Percentiles rank a stretch among this genome's conserved stretches.
phyloP scores from a whole-genome alignment of 1,139 yeast genomes.

The Geotrichum citri-aurantii region DNA sequence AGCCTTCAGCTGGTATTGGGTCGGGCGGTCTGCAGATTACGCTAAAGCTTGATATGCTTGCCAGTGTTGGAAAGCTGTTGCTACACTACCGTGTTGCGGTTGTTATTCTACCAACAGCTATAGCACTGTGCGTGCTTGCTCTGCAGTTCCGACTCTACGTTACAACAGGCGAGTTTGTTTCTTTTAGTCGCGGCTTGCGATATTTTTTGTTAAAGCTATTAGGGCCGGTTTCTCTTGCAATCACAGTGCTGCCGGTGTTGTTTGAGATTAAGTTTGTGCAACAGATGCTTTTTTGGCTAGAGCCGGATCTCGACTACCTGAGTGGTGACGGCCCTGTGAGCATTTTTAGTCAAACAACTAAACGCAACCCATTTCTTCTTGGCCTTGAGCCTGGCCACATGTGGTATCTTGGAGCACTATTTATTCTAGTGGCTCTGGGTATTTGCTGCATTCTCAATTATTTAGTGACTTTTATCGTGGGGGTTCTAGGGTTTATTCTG shows the following conservation, averaged over 20 bases:
- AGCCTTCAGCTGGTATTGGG: slow-evolving; percentile 20
- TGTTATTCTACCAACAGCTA: slow-evolving; percentile 32
- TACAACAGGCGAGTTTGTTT: slow-evolving; percentile 42
- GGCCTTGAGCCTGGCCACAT: slow-evolving; percentile 59
- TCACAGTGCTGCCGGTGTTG: slow-evolving; percentile 41
- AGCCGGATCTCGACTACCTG: slow-evolving; percentile 27
- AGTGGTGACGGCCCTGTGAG: slow-evolving; percentile 26
- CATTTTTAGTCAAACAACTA: slow-evolving; percentile 27
- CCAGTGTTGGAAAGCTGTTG: slow-evolving; percentile 35
- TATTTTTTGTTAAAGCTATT: slow-evolving; percentile 32
- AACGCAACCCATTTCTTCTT: slow-evolving; percentile 45
- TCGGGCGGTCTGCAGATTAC: slow-evolving; percentile 22
- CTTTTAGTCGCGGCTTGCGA: slow-evolving; percentile 46
- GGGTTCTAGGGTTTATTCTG: background rate
- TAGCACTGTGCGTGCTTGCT: slow-evolving; percentile 27
- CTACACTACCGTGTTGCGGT: slow-evolving; percentile 34
- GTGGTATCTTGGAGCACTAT: slow-evolving; percentile 55
- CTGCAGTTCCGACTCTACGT: slow-evolving; percentile 29
- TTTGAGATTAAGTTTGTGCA: slow-evolving; percentile 20
- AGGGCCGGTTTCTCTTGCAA: slow-evolving; percentile 26
- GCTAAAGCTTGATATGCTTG: slow-evolving; percentile 35
- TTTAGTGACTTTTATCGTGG: slow-evolving; percentile 18
- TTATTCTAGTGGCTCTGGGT: slow-evolving; percentile 49
- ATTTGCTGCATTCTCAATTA: slow-evolving; percentile 39
- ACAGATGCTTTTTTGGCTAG: slow-evolving; percentile 35